Evolutionary conservation across 1,284 basidiomycete species (phyloP).

Genomic region (Gomphus sp.): DNA sequence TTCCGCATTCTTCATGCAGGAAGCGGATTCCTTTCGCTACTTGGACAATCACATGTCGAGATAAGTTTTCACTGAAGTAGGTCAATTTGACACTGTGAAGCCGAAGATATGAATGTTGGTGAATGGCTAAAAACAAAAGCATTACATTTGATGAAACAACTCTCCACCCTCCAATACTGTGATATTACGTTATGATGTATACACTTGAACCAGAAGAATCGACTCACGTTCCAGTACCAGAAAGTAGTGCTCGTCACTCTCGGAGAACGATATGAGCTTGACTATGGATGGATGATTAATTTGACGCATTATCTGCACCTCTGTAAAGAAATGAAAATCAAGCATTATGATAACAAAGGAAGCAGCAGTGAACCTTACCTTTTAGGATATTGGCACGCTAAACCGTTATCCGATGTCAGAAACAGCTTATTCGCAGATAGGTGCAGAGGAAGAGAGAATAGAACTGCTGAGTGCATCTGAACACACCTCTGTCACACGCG

Average conservation of each 20-base stretch:
- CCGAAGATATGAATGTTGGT: not conserved
- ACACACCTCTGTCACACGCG: constrained; percentile 88
- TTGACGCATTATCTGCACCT: constrained; percentile 99
- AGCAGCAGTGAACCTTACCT: constrained; percentile 34
- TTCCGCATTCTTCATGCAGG: constrained; percentile 95
- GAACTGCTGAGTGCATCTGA: constrained; percentile 22
- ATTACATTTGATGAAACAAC: constrained; percentile 90
- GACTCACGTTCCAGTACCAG: constrained; percentile 1
- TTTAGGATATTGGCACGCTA: constrained; percentile 98
- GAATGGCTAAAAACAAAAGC: not conserved
- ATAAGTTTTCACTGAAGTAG: constrained; percentile 93
- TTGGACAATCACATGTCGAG: constrained; percentile 95
- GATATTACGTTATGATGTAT: not conserved
- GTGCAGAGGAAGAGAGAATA: constrained; percentile 15
- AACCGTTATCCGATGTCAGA: constrained; percentile 12
- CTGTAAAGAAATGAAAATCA: constrained; percentile 29
- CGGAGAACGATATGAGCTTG: constrained; percentile 82
- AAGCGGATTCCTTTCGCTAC: constrained; percentile 94
- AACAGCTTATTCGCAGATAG: not conserved
- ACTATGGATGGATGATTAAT: constrained; percentile 87
- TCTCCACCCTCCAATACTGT: constrained; percentile 95
- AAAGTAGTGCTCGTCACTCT: constrained; percentile 51
- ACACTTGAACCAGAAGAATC: constrained; percentile 32
- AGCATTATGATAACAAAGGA: not conserved
- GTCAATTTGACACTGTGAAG: constrained; percentile 76